These are phyloP conservation scores for Pyrenula aspistea DNA, from an alignment of 495 filamentous ascomycete species.

Conservation along the genomic window DNA sequence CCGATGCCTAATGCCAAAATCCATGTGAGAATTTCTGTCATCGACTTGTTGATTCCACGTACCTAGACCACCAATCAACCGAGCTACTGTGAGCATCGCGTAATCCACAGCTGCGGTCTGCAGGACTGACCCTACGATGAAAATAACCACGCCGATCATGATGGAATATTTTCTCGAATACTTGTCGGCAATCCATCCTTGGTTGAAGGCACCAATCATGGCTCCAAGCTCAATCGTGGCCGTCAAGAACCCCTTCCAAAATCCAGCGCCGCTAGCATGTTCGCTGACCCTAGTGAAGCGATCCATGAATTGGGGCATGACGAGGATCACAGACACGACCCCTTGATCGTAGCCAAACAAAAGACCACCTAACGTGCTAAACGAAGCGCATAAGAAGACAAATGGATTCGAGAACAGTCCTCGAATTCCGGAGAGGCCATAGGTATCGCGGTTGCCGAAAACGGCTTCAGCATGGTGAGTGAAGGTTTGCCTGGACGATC, in stretches of 20 bases:
- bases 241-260: conserved; percentile 48
- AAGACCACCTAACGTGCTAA: conserved; percentile 42
- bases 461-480: too few relatives aligned
- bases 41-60: too few relatives aligned
- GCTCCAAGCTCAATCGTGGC: conserved; percentile 51
- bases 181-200: conserved; percentile 48
- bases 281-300: conserved; percentile 33
- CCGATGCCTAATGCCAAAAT: too few relatives aligned
- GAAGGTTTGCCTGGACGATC: too few relatives aligned
- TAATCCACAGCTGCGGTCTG: conserved; percentile 44
- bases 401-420: conserved; percentile 37
- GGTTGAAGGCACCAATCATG: conserved; percentile 40
- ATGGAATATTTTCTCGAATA: conserved; percentile 46
- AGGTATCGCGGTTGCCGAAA: too few relatives aligned
- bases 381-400: conserved; percentile 39
- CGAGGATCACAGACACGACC: conserved; percentile 43
- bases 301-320: conserved; percentile 44
- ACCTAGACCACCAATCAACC: conserved; percentile 50
- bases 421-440: too few relatives aligned
- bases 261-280: conserved; percentile 30
- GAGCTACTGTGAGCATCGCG: conserved; percentile 44
- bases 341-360: conserved; percentile 47
- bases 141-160: conserved; percentile 41
- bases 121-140: conserved; percentile 39
- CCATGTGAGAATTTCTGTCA: too few relatives aligned